A percentile compares a stretch with the other conserved stretches of the same genome.
These are phyloP conservation scores for Globisporangium lucens DNA, from an alignment of 352 stramenopile species.

Conservation along the genomic window DNA sequence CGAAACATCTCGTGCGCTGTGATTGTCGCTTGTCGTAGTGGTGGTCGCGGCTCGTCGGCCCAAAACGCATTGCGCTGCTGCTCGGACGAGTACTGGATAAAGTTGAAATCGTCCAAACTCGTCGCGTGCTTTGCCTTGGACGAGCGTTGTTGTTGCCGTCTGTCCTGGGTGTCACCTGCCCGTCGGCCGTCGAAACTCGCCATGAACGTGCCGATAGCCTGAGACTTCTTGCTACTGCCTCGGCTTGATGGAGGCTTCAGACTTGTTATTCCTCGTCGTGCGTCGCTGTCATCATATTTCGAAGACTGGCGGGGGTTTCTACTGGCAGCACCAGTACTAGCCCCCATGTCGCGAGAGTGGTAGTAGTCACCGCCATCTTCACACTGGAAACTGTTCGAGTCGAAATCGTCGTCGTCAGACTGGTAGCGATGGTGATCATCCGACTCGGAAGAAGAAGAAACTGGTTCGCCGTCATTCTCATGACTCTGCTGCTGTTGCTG, in stretches of 20 bases:
- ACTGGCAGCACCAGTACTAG: neutral
- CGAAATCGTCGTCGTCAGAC: slow-evolving; percentile 6
- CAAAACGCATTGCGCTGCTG: slow-evolving; percentile 10
- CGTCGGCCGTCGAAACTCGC: slow-evolving; percentile 10
- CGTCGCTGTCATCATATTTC: neutral
- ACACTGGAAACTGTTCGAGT: slow-evolving; percentile 18
- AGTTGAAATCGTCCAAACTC: slow-evolving; percentile 40
- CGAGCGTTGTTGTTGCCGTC: neutral
- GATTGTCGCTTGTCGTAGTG: neutral
- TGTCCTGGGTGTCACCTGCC: neutral
- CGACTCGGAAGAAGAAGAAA: neutral
- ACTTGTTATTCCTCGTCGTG: neutral
- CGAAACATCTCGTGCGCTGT: neutral
- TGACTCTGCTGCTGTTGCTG: neutral
- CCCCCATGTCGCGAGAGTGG: neutral
- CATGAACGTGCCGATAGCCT: slow-evolving; percentile 10
- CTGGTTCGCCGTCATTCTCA: neutral
- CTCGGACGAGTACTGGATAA: slow-evolving; percentile 15
- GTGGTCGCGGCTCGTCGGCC: neutral
- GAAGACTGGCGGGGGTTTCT: neutral
- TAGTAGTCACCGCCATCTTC: slow-evolving; percentile 19
- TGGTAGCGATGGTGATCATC: slow-evolving; percentile 8
- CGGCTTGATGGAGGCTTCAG: neutral
- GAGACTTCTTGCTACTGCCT: neutral
- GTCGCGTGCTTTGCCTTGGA: slow-evolving; percentile 11